Conservation (phyloP, 257 asterid genomes). For the Salvia miltiorrhiza region DNA sequence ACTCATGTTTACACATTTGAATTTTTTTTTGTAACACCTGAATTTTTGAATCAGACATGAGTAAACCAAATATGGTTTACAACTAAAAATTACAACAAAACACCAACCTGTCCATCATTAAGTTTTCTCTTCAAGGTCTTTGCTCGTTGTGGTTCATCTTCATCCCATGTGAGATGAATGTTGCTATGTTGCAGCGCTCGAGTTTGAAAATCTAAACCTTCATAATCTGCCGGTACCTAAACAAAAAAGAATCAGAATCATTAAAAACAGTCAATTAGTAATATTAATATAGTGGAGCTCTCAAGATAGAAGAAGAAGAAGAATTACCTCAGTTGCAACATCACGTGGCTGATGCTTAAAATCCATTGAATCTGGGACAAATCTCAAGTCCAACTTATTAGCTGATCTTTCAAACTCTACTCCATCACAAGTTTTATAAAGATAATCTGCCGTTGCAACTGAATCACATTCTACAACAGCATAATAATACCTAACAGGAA, state of each 20-base stretch:
- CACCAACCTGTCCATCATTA: conserved; percentile 68
- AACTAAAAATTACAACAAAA: conserved; percentile 5
- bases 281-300: background rate
- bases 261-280: conserved; percentile 2
- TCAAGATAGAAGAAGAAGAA: background rate
- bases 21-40: too few relatives aligned
- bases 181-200: conserved; percentile 89
- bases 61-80: background rate
- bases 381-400: conserved; percentile 84
- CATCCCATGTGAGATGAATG: conserved; percentile 87
- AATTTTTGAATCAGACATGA: too few relatives aligned
- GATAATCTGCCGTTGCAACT: conserved; percentile 83
- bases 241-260: conserved; percentile 6
- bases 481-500: conserved; percentile 65
- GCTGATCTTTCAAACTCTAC: conserved; percentile 93
- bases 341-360: conserved; percentile 86
- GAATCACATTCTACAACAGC: conserved; percentile 95
- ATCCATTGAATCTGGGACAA: conserved; percentile 87
- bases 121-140: conserved; percentile 65
- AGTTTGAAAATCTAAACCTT: conserved; percentile 81
- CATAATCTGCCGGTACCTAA: conserved; percentile 77
- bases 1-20: too few relatives aligned
- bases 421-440: conserved; percentile 84
- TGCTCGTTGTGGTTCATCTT: conserved; percentile 84
- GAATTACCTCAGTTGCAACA: conserved; percentile 73